Percentiles rank a stretch among this genome's conserved stretches.
Conservation (phyloP, 1,284 basidiomycete species). For the Clitocybe nebularis region DNA sequence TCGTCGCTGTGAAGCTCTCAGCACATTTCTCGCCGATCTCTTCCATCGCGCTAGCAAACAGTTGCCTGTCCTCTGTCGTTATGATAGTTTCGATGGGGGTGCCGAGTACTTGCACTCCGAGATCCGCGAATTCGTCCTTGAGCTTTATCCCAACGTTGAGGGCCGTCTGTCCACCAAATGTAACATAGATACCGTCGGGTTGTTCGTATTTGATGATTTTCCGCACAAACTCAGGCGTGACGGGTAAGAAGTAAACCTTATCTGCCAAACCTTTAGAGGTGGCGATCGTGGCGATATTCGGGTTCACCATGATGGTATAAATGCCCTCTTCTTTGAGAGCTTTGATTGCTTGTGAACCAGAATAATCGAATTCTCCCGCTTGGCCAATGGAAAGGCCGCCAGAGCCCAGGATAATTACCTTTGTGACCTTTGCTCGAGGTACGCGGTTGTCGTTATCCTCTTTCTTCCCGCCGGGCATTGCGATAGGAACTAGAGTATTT, state of each 20-base stretch:
- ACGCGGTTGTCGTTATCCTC: conserved; percentile 78
- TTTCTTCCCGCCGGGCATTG: conserved; percentile 85
- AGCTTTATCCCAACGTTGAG: conserved; percentile 96
- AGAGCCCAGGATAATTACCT: conserved; percentile 97
- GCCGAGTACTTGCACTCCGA: conserved; percentile 92
- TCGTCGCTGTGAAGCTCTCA: conserved; percentile 81
- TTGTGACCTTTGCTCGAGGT: conserved; percentile 80
- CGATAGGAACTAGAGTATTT: conserved; percentile 69
- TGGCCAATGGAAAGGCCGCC: conserved; percentile 98
- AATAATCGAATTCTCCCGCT: conserved; percentile 99
- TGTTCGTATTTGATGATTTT: conserved; percentile 99
- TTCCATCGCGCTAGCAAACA: conserved; percentile 94
- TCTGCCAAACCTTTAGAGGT: conserved; percentile 97
- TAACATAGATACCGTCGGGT: conserved; percentile 98
- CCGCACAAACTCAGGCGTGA: conserved; percentile 95
- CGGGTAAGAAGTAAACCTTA: conserved; percentile 99
- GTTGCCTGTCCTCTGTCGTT: conserved; percentile 93
- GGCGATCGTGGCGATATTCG: conserved; percentile 99
- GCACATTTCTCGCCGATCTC: conserved; percentile 96
- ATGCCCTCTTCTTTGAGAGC: conserved; percentile 98
- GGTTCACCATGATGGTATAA: conserved; percentile 97
- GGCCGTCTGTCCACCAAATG: conserved; percentile 98
- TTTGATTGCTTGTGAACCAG: conserved; percentile 98
- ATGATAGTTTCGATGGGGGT: conserved; percentile 98
- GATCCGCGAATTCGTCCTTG: conserved; percentile 88